Base-by-base conservation (phyloP, 1,284 basidiomycete genomes). In the Athelia psychrophila region DNA sequence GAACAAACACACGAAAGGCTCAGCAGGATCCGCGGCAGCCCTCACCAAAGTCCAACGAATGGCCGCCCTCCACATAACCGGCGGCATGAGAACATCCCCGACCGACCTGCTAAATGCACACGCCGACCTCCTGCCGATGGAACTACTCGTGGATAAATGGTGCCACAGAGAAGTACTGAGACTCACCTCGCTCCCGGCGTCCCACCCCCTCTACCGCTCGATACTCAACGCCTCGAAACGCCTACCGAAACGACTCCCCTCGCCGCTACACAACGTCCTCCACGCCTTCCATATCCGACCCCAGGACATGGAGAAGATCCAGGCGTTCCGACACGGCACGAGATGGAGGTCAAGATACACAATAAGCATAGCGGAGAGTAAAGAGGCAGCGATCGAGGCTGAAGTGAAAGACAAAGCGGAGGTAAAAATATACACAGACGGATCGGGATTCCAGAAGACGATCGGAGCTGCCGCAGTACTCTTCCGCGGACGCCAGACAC, bases 121-220 rank as follows among this genome's bases (percentile, higher is more conserved):
- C 72, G 0, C 62, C 72, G 8, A 58, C 58, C 0, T 71, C 71
- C 58, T 64, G 0, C 75, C 74, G 0, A 59, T 68, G 13, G 32
- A 60, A 4, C 50, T 67, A 0, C 46, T 62, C 0, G 44, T 76
- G 3, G 51, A 60, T 35, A 62, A 64, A 30, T 32, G 56, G 1
- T 59, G 64, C 15, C 56, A 65, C n/a, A 44, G 60, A 0, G 64
- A 67, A 2, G 61, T 67, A 0, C 33, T 70, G 2, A 50, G 68
- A 0, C 51, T 76, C 0, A 58, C 63, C 22, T 65, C 70, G 0
- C 60, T 76, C 0, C 69, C 71, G 0, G 3, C 16, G 0, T 42
- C 57, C 0, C 70, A 76, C 56, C 75, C 72, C 0, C 60, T 75
- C 0, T 18, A 53, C 27, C n/a, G 46, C 1, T 47, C 49, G 0